These are phyloP conservation scores for Fragaria ananassa DNA, from an alignment of 306 rosid genomes.

Conservation along the genomic window DNA sequence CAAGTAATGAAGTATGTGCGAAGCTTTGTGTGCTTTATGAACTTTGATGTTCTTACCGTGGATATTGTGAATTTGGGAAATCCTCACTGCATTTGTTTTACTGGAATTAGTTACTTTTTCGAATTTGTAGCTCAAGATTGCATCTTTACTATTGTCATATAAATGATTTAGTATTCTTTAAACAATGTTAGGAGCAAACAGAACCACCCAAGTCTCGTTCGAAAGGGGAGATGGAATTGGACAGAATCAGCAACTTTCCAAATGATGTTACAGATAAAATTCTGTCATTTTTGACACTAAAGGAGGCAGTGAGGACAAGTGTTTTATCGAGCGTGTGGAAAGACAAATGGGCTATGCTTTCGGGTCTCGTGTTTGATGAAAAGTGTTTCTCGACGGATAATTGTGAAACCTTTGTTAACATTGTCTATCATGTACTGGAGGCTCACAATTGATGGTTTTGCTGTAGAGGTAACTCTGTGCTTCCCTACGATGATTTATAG, in stretches of 20 bases:
- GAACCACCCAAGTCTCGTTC: slow-evolving; percentile 29
- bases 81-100: background rate
- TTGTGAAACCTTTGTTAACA: slow-evolving; percentile 26
- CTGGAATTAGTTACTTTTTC: background rate
- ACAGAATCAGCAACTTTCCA: slow-evolving; percentile 48
- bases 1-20: too few relatives aligned
- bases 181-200: slow-evolving; percentile 24
- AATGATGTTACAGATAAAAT: slow-evolving; percentile 38
- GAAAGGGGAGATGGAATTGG: slow-evolving; percentile 36
- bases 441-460: slow-evolving; percentile 43
- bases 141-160: background rate
- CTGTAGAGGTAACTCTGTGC: slow-evolving; percentile 35
- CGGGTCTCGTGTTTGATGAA: slow-evolving; percentile 44
- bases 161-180: background rate
- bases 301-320: slow-evolving; percentile 58
- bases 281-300: slow-evolving; percentile 41
- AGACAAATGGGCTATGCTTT: slow-evolving; percentile 46
- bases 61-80: background rate
- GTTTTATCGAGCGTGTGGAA: slow-evolving; percentile 60
- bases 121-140: background rate
- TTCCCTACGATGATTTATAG: background rate
- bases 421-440: slow-evolving; percentile 53
- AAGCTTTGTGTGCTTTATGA: background rate
- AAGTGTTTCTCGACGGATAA: slow-evolving; percentile 27
- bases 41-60: background rate